These are phyloP conservation scores for Cetraspora pellucida DNA, from an alignment of 192 early-diverging fungal genomes.

Conservation along the genomic window DNA sequence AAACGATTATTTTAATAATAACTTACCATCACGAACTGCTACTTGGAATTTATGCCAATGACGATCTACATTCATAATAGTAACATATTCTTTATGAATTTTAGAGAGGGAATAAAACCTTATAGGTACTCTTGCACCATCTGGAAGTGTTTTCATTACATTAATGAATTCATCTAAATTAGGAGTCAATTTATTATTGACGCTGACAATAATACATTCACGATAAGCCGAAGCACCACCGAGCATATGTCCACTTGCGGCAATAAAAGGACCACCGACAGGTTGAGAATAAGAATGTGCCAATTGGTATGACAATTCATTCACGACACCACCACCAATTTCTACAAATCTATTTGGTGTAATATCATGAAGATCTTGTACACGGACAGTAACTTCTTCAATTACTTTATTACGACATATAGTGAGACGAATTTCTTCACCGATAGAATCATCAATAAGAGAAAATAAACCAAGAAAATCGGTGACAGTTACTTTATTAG, in stretches of 20 bases:
- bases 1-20: not conserved
- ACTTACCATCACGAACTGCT: constrained; percentile 70
- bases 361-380: constrained; percentile 74
- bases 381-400: constrained; percentile 45
- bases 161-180: constrained; percentile 69
- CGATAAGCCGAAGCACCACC: constrained; percentile 68
- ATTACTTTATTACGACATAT: constrained; percentile 61
- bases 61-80: constrained; percentile 83
- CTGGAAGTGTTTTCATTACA: constrained; percentile 64
- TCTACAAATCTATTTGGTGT: constrained; percentile 86
- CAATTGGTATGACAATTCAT: constrained; percentile 78
- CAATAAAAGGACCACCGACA: constrained; percentile 79
- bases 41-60: constrained; percentile 86
- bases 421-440: constrained; percentile 50
- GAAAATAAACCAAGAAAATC: constrained; percentile 71
- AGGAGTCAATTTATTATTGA: constrained; percentile 66
- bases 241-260: constrained; percentile 69
- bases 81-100: constrained; percentile 77
- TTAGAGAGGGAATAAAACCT: constrained; percentile 79
- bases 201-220: constrained; percentile 66
- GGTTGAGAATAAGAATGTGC: constrained; percentile 71
- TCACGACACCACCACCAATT: constrained; percentile 80
- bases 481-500: constrained; percentile 65
- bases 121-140: constrained; percentile 62
- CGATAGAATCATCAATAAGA: constrained; percentile 66